phyloP scores from a whole-genome alignment of 371 early-diverging fungal genomes.

The Sporodiniella umbellata region DNA sequence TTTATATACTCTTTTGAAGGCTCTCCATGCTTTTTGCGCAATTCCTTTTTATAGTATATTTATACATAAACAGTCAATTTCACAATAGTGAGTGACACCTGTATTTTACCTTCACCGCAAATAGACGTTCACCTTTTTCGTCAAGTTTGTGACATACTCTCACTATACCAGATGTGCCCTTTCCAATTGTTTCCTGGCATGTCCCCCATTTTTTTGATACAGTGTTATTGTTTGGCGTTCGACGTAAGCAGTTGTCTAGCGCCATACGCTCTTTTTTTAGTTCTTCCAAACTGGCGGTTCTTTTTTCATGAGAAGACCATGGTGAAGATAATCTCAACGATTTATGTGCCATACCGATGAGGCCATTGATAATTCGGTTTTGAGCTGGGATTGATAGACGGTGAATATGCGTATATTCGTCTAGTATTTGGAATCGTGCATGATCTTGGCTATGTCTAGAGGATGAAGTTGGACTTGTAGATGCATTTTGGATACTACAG shows the following conservation, averaged over 20 bases:
- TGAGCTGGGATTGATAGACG: slow-evolving; percentile 28
- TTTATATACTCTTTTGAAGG: slow-evolving; percentile 59
- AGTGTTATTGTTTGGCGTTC: slow-evolving; percentile 11
- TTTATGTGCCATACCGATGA: slow-evolving; percentile 25
- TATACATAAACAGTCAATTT: background rate
- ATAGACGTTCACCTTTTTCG: slow-evolving; percentile 33
- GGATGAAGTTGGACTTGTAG: background rate
- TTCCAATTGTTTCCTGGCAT: slow-evolving; percentile 50
- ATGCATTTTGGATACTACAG: background rate
- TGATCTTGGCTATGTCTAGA: background rate
- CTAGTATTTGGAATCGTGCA: slow-evolving; percentile 26
- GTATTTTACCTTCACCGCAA: slow-evolving; percentile 50
- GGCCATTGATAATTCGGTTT: slow-evolving; percentile 32
- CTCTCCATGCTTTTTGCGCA: slow-evolving; percentile 56
- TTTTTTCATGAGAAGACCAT: slow-evolving; percentile 12
- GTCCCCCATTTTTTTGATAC: slow-evolving; percentile 48
- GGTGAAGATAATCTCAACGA: slow-evolving; percentile 20
- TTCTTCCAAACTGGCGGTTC: slow-evolving; percentile 18
- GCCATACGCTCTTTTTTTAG: slow-evolving; percentile 29
- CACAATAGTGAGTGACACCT: background rate
- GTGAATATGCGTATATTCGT: slow-evolving; percentile 35
- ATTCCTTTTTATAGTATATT: slow-evolving; percentile 48
- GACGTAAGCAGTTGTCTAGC: slow-evolving; percentile 18
- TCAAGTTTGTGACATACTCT: slow-evolving; percentile 42
- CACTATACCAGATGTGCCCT: slow-evolving; percentile 51